Evolutionary conservation across 1,284 basidiomycete species (phyloP).

Genomic region (Irpex sp.): DNA sequence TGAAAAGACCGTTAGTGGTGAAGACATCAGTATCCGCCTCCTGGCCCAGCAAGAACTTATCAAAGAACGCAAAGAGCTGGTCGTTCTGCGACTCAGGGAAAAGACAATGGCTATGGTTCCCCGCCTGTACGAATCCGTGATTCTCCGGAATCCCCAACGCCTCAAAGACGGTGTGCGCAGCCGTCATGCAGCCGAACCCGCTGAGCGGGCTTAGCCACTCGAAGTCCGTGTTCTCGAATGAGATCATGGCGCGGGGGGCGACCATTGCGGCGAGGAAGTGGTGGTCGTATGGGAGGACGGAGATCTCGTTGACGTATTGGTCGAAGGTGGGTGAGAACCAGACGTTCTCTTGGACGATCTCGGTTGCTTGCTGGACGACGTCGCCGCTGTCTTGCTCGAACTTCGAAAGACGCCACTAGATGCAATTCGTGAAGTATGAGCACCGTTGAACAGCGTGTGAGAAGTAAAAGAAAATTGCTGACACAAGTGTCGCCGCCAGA

Average conservation of each 20-base stretch:
- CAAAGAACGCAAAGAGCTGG: conserved; percentile 47
- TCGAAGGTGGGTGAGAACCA: conserved; percentile 51
- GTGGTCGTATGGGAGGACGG: conserved; percentile 48
- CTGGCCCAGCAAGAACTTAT: conserved; percentile 48
- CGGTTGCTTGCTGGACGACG: conserved; percentile 42
- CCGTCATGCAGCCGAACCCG: conserved; percentile 46
- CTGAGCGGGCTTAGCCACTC: conserved; percentile 49
- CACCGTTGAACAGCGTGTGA: background rate
- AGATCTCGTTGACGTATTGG: conserved; percentile 38
- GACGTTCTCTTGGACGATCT: conserved; percentile 52
- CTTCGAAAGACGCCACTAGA: conserved; percentile 45
- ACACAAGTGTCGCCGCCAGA: conserved; percentile 48
- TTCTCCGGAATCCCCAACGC: conserved; percentile 40
- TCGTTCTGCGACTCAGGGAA: conserved; percentile 42
- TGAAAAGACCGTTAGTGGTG: conserved; percentile 40
- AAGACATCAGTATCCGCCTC: conserved; percentile 41
- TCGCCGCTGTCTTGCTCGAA: conserved; percentile 34
- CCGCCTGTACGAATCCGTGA: conserved; percentile 49
- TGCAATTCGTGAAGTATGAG: background rate
- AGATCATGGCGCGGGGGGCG: conserved; percentile 47
- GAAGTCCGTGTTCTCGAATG: conserved; percentile 48
- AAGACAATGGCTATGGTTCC: conserved; percentile 48
- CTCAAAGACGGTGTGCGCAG: conserved; percentile 43
- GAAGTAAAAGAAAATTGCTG: background rate
- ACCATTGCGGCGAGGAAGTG: conserved; percentile 47